Conservation (phyloP, 768 basidiomycete species). For the Lactarius pseudohatsudake region DNA sequence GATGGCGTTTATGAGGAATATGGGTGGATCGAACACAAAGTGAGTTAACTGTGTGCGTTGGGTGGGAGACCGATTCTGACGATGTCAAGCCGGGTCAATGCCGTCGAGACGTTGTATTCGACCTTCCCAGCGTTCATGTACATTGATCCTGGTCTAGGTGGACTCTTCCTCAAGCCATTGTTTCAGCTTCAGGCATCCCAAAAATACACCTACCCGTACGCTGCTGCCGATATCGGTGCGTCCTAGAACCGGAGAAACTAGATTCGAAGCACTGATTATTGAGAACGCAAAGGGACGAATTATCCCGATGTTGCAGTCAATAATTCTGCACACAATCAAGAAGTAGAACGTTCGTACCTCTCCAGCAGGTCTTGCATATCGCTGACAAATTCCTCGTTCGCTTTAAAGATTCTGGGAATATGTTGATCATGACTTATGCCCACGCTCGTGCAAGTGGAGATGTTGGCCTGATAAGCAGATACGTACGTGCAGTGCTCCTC, state of each 20-base stretch:
- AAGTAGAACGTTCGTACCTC: slow-evolving; percentile 16
- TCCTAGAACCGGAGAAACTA: neutral
- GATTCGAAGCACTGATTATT: neutral
- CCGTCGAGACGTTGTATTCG: slow-evolving; percentile 57
- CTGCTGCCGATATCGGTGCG: slow-evolving; percentile 30
- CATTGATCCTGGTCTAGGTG: slow-evolving; percentile 50
- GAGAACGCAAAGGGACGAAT: neutral
- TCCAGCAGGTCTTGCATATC: neutral
- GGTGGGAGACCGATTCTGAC: neutral
- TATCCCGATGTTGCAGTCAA: slow-evolving; percentile 13
- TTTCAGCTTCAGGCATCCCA: slow-evolving; percentile 26
- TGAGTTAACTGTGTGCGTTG: too few relatives aligned
- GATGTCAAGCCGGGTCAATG: slow-evolving; percentile 36
- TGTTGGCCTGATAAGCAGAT: slow-evolving; percentile 29
- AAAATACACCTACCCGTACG: slow-evolving; percentile 25
- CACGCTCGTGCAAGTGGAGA: slow-evolving; percentile 33
- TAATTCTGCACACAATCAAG: neutral
- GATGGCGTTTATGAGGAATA: slow-evolving; percentile 50
- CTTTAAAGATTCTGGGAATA: slow-evolving; percentile 35
- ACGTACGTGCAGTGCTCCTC: slow-evolving; percentile 19
- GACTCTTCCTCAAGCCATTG: slow-evolving; percentile 29
- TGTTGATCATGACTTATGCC: slow-evolving; percentile 38
- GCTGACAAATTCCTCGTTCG: neutral
- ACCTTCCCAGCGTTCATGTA: slow-evolving; percentile 55
- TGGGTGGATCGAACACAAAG: too few relatives aligned